phyloP scores from a whole-genome alignment of 495 filamentous ascomycete species.

The Talaromyces wortmannii region DNA sequence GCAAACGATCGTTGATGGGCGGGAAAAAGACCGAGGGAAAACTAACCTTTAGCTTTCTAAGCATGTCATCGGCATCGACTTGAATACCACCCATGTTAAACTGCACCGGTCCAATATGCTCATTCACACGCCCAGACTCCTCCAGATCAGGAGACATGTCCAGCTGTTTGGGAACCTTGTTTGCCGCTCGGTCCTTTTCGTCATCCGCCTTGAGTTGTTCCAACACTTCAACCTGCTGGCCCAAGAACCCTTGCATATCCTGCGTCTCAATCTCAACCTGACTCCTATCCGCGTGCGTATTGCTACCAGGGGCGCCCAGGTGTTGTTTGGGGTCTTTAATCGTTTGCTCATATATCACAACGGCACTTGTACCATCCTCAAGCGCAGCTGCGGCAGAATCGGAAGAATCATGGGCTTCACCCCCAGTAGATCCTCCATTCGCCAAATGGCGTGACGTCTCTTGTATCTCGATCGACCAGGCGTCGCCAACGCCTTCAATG shows the following conservation, averaged over 20 bases:
- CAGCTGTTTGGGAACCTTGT: constrained; percentile 31
- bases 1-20: constrained; percentile 6
- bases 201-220: constrained; percentile 63
- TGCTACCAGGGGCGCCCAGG: constrained; percentile 39
- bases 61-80: constrained; percentile 92
- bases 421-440: constrained; percentile 9
- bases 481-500: constrained; percentile 75
- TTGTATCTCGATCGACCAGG: constrained; percentile 78
- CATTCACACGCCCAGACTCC: constrained; percentile 59
- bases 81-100: constrained; percentile 98
- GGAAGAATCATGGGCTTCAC: constrained; percentile 9
- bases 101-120: constrained; percentile 92
- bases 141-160: constrained; percentile 37
- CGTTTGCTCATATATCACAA: constrained; percentile 74
- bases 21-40: neutral
- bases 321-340: constrained; percentile 67
- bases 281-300: constrained; percentile 35
- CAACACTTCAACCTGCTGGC: constrained; percentile 62
- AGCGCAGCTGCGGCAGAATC: constrained; percentile 16
- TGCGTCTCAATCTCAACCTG: constrained; percentile 60
- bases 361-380: constrained; percentile 44
- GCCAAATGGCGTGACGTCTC: constrained; percentile 34
- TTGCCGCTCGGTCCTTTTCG: constrained; percentile 42
- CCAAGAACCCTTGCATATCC: constrained; percentile 77
- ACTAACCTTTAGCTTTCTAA: constrained; percentile 76